A percentile compares a stretch with the other conserved stretches of the same genome.
Evolutionary conservation across 169 alveolate species (phyloP).

Genomic region (Plasmodium chabaudi): DNA sequence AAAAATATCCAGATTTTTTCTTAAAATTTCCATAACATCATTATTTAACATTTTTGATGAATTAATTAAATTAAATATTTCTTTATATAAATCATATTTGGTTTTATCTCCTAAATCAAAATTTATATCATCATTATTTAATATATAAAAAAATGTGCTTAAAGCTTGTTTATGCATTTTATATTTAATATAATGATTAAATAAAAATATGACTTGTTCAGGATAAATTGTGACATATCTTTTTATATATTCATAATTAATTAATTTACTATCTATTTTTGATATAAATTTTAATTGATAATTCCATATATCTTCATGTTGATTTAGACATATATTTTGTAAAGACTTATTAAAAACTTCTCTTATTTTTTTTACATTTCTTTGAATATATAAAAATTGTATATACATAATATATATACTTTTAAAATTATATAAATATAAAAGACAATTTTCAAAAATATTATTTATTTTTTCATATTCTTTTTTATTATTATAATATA

Average conservation of each 20-base stretch:
- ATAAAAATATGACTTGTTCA: constrained; percentile 36
- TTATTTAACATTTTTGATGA: constrained; percentile 24
- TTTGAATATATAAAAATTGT: constrained; percentile 64
- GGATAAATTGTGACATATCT: constrained; percentile 70
- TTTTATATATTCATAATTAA: constrained; percentile 58
- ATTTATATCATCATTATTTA: constrained; percentile 28
- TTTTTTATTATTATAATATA: constrained; percentile 40
- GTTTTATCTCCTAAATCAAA: constrained; percentile 33
- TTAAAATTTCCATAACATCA: constrained; percentile 50
- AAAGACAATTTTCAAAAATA: constrained; percentile 37
- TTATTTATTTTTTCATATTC: constrained; percentile 31
- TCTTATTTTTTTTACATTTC: constrained; percentile 49
- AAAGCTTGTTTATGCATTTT: constrained; percentile 69
- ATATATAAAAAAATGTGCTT: constrained; percentile 45
- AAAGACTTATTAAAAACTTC: constrained; percentile 27
- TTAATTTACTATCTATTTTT: constrained; percentile 29
- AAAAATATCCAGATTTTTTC: constrained; percentile 24
- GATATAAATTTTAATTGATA: constrained; percentile 14
- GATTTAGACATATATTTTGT: constrained; percentile 49
- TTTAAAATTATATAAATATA: constrained; percentile 62
- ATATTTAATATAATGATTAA: constrained; percentile 60
- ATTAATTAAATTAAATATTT: constrained; percentile 24
- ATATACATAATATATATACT: constrained; percentile 51
- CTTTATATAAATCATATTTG: constrained; percentile 45
- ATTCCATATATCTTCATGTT: constrained; percentile 68